Base-by-base conservation (phyloP, 2,329 filamentous ascomycete genomes). In the Paecilomyces formosus region DNA sequence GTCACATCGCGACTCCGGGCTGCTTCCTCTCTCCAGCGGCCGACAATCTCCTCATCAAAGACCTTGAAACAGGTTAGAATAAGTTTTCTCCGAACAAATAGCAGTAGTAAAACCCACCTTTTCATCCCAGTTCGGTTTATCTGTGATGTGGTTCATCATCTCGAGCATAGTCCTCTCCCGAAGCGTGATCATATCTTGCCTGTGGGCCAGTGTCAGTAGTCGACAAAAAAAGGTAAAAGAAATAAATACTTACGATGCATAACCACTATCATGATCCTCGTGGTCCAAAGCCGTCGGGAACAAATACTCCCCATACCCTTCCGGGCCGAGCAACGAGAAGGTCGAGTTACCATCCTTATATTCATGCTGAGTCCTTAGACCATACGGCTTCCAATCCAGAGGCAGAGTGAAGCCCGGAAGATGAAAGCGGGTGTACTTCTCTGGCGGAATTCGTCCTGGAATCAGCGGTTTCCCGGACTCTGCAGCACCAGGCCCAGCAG, bases 61-160 rank as follows among this genome's bases (percentile, higher is more conserved):
- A 72, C 60, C 66, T 70, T 21, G 15, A 22, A 9, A 1, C 1
- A 22, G 12, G 54, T 21, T 55, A n/a, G 39, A 52, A n/a, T 51
- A 39, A 13, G 3, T 2, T 18, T 22, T 18, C 50, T 26, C 21
- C 15, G 24, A 52, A 35, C 5, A 13, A 50, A 55, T 35, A 21
- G 15, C 24, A 12, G 21, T 3, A 52, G 12, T 3, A 24, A 4
- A 6, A 18, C 35, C 2, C 45, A 79, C 69, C 59, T 79, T 79
- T 21, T 61, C 59, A 0, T 76, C 61, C 78, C 78, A 79, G 1
- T 73, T 63, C 0, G 65, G 65, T 57, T 79, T 78, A 49, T 80
- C 76, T 0, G 75, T 77, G 24, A 79, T 71, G 2, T 62, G 57
- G 35, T 77, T 70, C 70, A 79, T 76, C 21, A 76, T 59, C 21